Evolutionary conservation across 2,329 filamentous ascomycete genomes (phyloP).

Genomic region (Calcarisporium arbuscula): DNA sequence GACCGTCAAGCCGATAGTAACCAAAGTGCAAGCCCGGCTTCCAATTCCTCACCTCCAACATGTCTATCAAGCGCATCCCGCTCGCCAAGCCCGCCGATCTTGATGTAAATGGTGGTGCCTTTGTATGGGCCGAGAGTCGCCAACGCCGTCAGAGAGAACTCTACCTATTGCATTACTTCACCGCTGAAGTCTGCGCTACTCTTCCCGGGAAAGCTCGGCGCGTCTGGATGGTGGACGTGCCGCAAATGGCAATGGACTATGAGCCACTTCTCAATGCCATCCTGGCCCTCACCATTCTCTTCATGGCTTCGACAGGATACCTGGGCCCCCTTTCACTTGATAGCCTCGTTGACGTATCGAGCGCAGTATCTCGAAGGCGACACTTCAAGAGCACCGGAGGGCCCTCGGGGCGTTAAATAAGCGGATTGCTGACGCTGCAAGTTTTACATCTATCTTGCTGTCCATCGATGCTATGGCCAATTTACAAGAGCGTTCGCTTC

Average conservation of each 20-base stretch:
- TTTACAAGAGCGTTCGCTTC: conserved; percentile 12
- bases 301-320: conserved; percentile 9
- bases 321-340: not conserved
- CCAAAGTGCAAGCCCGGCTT: too few relatives aligned
- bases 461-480: conserved; percentile 15
- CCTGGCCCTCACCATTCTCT: conserved; percentile 14
- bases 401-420: conserved; percentile 9
- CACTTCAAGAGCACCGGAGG: conserved; percentile 12
- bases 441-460: conserved; percentile 16
- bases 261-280: conserved; percentile 17
- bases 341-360: conserved; percentile 8
- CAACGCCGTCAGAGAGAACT: conserved; percentile 16
- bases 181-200: conserved; percentile 11
- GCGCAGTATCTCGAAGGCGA: conserved; percentile 16
- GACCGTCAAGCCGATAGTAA: conserved; percentile 14
- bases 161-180: conserved; percentile 16
- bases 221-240: conserved; percentile 15
- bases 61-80: too few relatives aligned
- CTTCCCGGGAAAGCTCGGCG: conserved; percentile 12
- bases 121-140: conserved; percentile 11
- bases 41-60: too few relatives aligned
- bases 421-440: conserved; percentile 14
- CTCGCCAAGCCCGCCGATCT: too few relatives aligned
- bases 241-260: conserved; percentile 14
- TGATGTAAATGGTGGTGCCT: too few relatives aligned